Base-by-base conservation (phyloP, 768 basidiomycete species). In the Dioszegia hungarica region DNA sequence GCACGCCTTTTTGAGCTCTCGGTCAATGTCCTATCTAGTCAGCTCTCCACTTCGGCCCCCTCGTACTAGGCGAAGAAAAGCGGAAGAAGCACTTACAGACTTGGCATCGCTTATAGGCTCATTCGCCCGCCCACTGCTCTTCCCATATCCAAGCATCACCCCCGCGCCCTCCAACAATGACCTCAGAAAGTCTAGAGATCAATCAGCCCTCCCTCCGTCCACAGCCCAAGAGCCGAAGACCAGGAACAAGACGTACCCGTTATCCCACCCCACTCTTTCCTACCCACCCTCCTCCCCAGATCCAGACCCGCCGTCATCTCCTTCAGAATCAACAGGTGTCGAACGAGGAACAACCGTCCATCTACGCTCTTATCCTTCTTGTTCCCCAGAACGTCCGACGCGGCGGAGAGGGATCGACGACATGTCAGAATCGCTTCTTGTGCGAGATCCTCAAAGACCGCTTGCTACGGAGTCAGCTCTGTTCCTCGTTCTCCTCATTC, bases 391-490 rank as follows among this genome's bases (percentile, higher is more conserved):
- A 80, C 78, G n/a, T 86, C 82, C 1, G 68, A 81, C 0, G 89
- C 90, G 5, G 81, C 75, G 33, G 87, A 79, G 3, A 98, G 82
- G 0, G 93, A 94, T 57, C 86, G 82, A 33, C 86, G 83, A 73
- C 92, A 94, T 3, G 90, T 79, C 12, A 82, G 80, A 29, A 95
- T 81, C 0, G 93, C 90, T 77, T 97, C 93, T 77, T 92, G 89
- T 0, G 94, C 92, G 37, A 98, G 88, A 73, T 99, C 95, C 66
- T 92, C 88, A 57, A 95, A 99, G 56, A 97, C 93, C 1, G 85
- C 86, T n/a, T 89, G 86, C 92, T 98, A 57, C 8, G 28, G n/a
- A 12, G n/a, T 50, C 38, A 55, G 58, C 36, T 41, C 14, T 5
- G 28, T 43, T 8, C 34, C n/a, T n/a, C n/a, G n/a, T n/a, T n/a